Evolutionary conservation across 352 stramenopile genomes (phyloP).

Genomic region (Globisporangium mamillatum): DNA sequence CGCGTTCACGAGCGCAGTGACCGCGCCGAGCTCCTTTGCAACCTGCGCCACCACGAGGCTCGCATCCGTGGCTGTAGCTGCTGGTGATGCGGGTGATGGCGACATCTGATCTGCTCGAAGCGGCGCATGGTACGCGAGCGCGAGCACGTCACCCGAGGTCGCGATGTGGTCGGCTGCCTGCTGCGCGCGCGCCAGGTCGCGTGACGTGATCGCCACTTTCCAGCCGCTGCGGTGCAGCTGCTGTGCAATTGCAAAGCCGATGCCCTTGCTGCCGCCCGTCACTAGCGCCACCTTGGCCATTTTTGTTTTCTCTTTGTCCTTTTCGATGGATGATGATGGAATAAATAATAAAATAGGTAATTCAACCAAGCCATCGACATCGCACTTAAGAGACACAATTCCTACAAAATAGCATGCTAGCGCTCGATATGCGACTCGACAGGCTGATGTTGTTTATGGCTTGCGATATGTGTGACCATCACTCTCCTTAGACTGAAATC

Average conservation of each 20-base stretch:
- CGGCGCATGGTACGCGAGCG: conserved; percentile 59
- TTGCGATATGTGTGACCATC: background rate
- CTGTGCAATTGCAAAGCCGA: conserved; percentile 68
- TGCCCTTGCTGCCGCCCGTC: conserved; percentile 77
- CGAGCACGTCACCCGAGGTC: conserved; percentile 30
- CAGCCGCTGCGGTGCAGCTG: conserved; percentile 64
- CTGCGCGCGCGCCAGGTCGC: conserved; percentile 48
- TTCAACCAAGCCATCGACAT: no score
- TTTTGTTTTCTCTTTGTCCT: no score
- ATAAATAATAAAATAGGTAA: no score
- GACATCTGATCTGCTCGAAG: conserved; percentile 9
- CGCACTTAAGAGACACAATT: no score
- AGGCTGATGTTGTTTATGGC: background rate
- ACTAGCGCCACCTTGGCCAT: conserved; percentile 44
- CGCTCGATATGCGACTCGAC: background rate
- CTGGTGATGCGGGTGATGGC: background rate
- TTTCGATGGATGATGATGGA: no score
- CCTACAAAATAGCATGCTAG: background rate
- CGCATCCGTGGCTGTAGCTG: conserved; percentile 18
- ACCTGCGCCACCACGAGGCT: conserved; percentile 45
- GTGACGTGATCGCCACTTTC: conserved; percentile 72
- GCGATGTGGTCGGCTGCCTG: conserved; percentile 48
- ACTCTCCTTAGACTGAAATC: background rate
- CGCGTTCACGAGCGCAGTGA: conserved; percentile 72
- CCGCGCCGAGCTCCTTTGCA: conserved; percentile 28